A percentile compares a stretch with the other conserved stretches of the same genome.
Evolutionary conservation across 306 rosid genomes (phyloP).

Genomic region (Inga leiocalycina): DNA sequence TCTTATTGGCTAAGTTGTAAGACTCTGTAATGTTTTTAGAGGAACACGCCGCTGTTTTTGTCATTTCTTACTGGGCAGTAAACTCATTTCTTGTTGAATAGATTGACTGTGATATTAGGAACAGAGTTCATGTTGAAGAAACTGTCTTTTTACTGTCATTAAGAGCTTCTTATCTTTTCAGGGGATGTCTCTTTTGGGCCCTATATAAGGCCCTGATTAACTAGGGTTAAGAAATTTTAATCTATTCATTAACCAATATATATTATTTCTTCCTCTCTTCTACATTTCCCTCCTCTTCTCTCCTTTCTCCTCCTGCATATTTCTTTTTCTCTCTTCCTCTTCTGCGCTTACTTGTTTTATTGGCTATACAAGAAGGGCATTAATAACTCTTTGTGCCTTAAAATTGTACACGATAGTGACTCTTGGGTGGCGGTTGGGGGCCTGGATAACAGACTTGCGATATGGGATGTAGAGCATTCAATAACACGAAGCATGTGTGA

Average conservation of each 20-base stretch:
- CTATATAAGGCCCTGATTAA: neutral
- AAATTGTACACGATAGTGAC: slow-evolving; percentile 44
- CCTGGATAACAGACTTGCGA: slow-evolving; percentile 70
- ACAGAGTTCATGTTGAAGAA: neutral
- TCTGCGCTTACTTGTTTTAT: neutral
- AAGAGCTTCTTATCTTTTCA: neutral
- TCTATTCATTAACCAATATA: neutral
- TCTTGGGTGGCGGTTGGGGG: slow-evolving; percentile 87
- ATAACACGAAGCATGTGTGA: slow-evolving; percentile 62
- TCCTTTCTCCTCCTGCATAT: no score
- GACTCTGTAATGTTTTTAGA: neutral
- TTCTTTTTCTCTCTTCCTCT: neutral
- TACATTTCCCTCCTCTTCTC: neutral
- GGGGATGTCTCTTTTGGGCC: neutral
- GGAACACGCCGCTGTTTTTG: neutral
- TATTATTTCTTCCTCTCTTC: neutral
- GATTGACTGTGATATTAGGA: neutral
- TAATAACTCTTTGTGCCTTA: slow-evolving; percentile 21
- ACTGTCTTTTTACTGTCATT: neutral
- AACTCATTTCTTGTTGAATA: neutral
- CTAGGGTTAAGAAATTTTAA: neutral
- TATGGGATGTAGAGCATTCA: slow-evolving; percentile 86
- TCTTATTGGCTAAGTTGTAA: neutral
- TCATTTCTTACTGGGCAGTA: neutral
- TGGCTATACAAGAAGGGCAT: neutral